Evolutionary conservation across 257 asterid genomes (phyloP), one percentile per base, ranked within the genome.

Genomic region (Nicotiana paniculata): DNA sequence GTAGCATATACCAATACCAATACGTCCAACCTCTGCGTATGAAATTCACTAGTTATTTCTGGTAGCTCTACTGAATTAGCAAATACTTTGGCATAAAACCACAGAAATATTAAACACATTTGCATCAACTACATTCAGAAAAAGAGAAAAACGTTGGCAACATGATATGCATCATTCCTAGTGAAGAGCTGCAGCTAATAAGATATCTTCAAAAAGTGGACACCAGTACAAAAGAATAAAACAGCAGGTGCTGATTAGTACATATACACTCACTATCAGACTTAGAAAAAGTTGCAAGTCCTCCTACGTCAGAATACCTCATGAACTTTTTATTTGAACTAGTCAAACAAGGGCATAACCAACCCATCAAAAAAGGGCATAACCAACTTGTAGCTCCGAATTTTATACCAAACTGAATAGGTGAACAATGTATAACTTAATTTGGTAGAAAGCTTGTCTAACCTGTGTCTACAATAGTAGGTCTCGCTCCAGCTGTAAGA

Each of bases 401-500:
- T 2, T 62, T 77, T 72, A n/a, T n/a, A 69, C 51, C 5, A 76
- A 13, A 33, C 21, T 10, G 21, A 21, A 21, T 12, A 24, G 7
- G 46, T 46, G 46, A 39, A 61, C n/a, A 37, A 16, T 43, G 64
- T n/a, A 43, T 76, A 37, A 39, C 37, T 79, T 80, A 55, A 10
- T 74, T 64, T n/a, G 33, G 30, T 63, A 86, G 43, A 85, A 67
- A 84, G 78, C 76, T 35, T n/a, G 24, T 70, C 65, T 81, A 80
- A 94, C 98, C 97, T 87, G 98, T 94, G 83, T 94, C 98, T 43
- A 92, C 97, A 58, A 92, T 83, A 64, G 98, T 92, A 74, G 97
- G 98, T 81, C 86, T 91, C 86, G 86, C 94, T 89, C 97, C 98
- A 37, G 98, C 97, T 68, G 97, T 92, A 80, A 92, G 96, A 83